A percentile compares a stretch with the other conserved stretches of the same genome.
Conservation (phyloP, 116 monocot species). For the Phalaenopsis hybrid region DNA sequence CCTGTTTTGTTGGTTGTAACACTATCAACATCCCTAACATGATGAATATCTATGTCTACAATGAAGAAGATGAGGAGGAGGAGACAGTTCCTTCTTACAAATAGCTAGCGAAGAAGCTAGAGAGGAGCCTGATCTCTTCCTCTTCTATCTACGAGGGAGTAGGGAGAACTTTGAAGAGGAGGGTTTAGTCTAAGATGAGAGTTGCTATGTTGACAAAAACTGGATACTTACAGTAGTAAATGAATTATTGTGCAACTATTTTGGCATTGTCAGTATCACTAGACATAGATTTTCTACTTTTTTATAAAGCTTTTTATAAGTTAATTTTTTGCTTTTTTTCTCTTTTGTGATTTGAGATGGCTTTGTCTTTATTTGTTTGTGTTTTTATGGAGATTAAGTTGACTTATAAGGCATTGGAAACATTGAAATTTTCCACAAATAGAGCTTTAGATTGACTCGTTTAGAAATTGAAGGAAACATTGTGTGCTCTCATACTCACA, state of each 20-base stretch:
- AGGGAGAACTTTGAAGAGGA: constrained; percentile 64
- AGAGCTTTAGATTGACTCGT: too few relatives aligned
- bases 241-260: background rate
- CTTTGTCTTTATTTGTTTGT: too few relatives aligned
- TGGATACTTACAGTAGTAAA: constrained; percentile 36
- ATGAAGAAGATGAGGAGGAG: constrained; percentile 27
- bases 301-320: background rate
- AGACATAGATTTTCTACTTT: too few relatives aligned
- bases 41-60: constrained; percentile 23
- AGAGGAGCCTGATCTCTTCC: constrained; percentile 48
- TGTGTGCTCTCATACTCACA: too few relatives aligned
- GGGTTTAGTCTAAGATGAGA: constrained; percentile 56
- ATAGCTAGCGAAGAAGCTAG: constrained; percentile 55
- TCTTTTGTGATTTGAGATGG: too few relatives aligned
- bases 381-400: too few relatives aligned
- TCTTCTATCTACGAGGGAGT: constrained; percentile 63
- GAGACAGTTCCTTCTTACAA: constrained; percentile 40
- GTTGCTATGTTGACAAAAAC: constrained; percentile 56
- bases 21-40: constrained; percentile 32
- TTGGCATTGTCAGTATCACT: too few relatives aligned
- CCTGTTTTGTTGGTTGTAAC: too few relatives aligned
- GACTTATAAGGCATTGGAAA: too few relatives aligned
- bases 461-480: too few relatives aligned
- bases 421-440: too few relatives aligned
- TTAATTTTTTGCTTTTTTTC: background rate